Base-by-base conservation (phyloP, 495 filamentous ascomycete genomes). In the Aspergillus leporis region DNA sequence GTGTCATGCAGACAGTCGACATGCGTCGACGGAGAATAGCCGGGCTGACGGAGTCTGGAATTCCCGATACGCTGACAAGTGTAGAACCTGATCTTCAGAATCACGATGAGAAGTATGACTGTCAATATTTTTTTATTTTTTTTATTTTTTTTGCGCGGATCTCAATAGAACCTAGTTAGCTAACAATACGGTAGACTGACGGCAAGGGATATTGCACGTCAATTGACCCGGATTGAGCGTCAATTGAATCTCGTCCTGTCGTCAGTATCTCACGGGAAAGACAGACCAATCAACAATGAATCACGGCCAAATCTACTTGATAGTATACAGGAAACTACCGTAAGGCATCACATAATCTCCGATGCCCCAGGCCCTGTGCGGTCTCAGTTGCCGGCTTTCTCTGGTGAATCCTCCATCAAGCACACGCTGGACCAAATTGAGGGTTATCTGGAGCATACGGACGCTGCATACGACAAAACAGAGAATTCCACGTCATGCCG, bases 331-430 rank as follows among this genome's bases (percentile, higher is more conserved):
- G 40, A 14, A 1, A 18, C 28, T 40, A 18, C 13, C 23, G n/a
- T 13, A 13, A 32, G 8, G 18, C 22, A 8, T 3, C 34, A 3
- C 13, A 14, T 36, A 2, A 36, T 5, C 32, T 46, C 38, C 12
- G 40, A 28, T 14, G 32, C 47, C 19, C 5, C 14, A 30, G 57
- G 12, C 46, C 10, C 22, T 9, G 57, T 51, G 4, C 45, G 25
- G 18, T 13, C 30, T 2, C 36, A 59, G 28, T 57, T 65, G 0
- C 61, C 54, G 1, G 50, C 64, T 0, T 71, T 67, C 31, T 66
- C 62, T 8, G 69, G 69, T 0, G 69, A 72, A 48, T 66, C 69
- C 5, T 70, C 69, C 4, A 58, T 72, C 30, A 40, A 58, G 8
- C 65, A 66, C 19, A 66, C 60, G 1, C 30, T 72, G 19, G 59